Evolutionary conservation across 306 rosid species (phyloP), one percentile per base, ranked within the genome.

Genomic region (Astragalus membranaceus): DNA sequence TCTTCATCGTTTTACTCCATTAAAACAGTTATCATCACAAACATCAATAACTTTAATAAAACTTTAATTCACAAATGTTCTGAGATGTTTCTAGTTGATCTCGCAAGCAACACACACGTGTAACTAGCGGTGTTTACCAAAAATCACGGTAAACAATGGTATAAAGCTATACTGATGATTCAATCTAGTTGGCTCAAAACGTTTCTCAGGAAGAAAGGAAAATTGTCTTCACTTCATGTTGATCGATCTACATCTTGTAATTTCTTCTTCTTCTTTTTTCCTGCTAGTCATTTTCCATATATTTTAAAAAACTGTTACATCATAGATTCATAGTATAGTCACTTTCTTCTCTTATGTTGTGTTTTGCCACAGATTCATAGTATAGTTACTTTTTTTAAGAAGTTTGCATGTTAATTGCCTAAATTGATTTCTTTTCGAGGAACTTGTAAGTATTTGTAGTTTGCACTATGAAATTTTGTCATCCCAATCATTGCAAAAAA

Each of bases 151-250:
- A n/a, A n/a, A n/a, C n/a, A n/a, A 54, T 92, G 97, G 97, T 73
- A 87, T 79, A 81, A 84, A 83, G 89, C 89, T 42, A 80, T 85
- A n/a, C 82, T 64, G 67, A 72, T 79, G 75, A 89, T 89, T 70
- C 87, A 83, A 74, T 81, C 92, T 73, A 74, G 55, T 67, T 82
- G 82, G 26, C 82, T 89, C 65, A 87, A 77, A 86, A 82, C 63
- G n/a, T 85, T 92, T 80, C 91, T 92, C 53, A 81, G 78, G 74
- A 86, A 85, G 78, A 88, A 73, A 66, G 97, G 97, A 79, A 92
- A 80, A 75, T 67, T 89, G 75, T 75, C 94, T 46, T 82, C 90
- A 17, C 85, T 92, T 30, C 70, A 59, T 39, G 87, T 89, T 55
- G 79, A 81, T 66, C 83, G 68, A 49, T 88, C 87, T 80, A 78